Evolutionary conservation across 257 asterid genomes (phyloP).

Genomic region (Lithospermum erythrorhizon): DNA sequence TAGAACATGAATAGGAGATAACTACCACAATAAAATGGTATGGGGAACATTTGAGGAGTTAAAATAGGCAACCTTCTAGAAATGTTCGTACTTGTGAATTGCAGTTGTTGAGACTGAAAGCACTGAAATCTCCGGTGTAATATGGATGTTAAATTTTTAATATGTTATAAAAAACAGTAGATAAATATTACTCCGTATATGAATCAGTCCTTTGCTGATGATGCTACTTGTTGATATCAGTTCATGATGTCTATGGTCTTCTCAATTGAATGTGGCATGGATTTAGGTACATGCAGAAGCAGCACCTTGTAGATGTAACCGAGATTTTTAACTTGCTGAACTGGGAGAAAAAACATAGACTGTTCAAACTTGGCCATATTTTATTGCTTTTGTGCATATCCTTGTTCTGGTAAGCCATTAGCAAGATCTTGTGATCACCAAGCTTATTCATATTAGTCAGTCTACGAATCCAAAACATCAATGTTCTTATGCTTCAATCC

Average conservation of each 20-base stretch:
- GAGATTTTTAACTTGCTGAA: conserved; percentile 79
- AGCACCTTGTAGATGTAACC: conserved; percentile 80
- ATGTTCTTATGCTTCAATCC: background rate
- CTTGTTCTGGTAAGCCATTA: conserved; percentile 55
- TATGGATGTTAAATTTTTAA: too few relatives aligned
- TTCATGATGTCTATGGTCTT: background rate
- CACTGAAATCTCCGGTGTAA: too few relatives aligned
- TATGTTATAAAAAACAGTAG: too few relatives aligned
- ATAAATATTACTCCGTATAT: too few relatives aligned
- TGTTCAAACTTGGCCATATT: conserved; percentile 70
- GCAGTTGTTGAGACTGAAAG: too few relatives aligned
- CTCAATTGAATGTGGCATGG: conserved; percentile 4
- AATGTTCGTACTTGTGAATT: too few relatives aligned
- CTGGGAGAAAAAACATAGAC: conserved; percentile 78
- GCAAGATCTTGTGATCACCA: background rate
- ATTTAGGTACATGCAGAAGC: conserved; percentile 46
- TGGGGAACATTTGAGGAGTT: too few relatives aligned
- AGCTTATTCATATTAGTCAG: background rate
- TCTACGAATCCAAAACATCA: too few relatives aligned
- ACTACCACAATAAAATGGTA: too few relatives aligned
- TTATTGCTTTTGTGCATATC: conserved; percentile 55
- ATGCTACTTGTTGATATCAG: background rate
- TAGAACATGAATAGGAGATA: too few relatives aligned
- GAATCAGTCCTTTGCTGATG: too few relatives aligned
- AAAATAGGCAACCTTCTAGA: too few relatives aligned